These are phyloP conservation scores for Kalanchoe fedtschenkoi DNA, from an alignment of 164 flowering plant genomes.

Conservation along the genomic window DNA sequence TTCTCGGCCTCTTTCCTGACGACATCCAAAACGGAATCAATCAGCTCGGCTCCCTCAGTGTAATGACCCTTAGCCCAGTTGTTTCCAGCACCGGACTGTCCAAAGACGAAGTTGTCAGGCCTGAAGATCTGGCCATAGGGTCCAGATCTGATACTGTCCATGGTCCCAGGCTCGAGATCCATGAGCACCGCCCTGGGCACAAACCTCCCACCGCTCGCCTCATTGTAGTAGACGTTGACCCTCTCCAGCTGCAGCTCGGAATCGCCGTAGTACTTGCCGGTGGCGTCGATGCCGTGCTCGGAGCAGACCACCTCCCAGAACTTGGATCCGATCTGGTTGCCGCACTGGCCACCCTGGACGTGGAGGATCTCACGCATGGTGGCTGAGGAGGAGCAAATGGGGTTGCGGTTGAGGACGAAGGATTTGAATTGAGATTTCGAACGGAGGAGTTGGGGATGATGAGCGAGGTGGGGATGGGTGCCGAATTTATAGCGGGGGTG, in stretches of 20 bases:
- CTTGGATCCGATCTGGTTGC: slow-evolving; percentile 9
- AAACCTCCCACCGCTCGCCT: slow-evolving; percentile 6
- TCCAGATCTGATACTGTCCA: slow-evolving; percentile 11
- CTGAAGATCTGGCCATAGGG: slow-evolving; percentile 9
- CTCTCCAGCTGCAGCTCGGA: slow-evolving; percentile 6
- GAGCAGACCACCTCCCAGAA: slow-evolving; percentile 9
- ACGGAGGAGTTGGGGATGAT: too few relatives aligned
- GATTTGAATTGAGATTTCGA: too few relatives aligned
- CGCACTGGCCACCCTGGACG: slow-evolving; percentile 8
- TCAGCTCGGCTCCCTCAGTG: slow-evolving; percentile 8
- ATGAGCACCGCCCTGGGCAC: slow-evolving; percentile 6
- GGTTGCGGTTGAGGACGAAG: too few relatives aligned
- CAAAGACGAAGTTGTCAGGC: slow-evolving; percentile 8
- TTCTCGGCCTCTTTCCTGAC: slow-evolving; percentile 10
- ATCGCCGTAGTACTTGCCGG: slow-evolving; percentile 7
- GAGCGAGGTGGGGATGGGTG: too few relatives aligned
- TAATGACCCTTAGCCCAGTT: slow-evolving; percentile 9
- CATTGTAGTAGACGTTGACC: slow-evolving; percentile 6
- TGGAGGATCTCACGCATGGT: slow-evolving; percentile 8
- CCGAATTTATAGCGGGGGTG: too few relatives aligned
- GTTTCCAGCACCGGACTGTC: slow-evolving; percentile 8
- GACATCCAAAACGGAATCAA: slow-evolving; percentile 10
- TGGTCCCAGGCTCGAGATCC: slow-evolving; percentile 8
- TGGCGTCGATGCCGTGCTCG: slow-evolving; percentile 9
- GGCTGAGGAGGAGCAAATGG: not conserved